phyloP scores from a whole-genome alignment of 495 filamentous ascomycete species.

The Astrothelium subdiscretum region DNA sequence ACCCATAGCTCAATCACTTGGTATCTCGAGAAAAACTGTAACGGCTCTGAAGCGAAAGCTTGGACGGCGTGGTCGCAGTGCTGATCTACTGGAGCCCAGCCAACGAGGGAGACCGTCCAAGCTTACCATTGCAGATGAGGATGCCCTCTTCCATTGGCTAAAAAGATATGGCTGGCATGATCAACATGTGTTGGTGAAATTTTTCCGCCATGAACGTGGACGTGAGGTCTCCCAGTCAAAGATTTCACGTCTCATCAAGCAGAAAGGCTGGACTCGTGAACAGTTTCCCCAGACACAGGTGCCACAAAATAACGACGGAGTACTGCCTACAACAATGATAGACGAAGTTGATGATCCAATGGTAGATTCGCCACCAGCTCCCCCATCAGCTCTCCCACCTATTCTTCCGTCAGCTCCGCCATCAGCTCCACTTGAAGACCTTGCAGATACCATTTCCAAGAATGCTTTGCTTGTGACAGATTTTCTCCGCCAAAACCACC shows the following conservation, averaged over 20 bases:
- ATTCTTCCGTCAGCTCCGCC: no score
- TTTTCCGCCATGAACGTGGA: neutral
- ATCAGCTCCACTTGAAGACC: neutral
- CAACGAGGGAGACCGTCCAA: neutral
- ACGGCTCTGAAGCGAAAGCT: neutral
- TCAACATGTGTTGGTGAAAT: neutral
- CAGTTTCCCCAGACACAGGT: neutral
- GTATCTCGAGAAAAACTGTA: neutral
- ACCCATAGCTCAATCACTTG: neutral
- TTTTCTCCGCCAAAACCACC: neutral
- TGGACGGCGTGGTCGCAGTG: neutral
- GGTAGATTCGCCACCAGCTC: neutral
- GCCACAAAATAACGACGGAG: neutral
- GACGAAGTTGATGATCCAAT: neutral
- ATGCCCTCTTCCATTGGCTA: neutral
- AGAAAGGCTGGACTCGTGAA: neutral
- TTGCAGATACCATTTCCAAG: neutral
- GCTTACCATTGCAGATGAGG: neutral
- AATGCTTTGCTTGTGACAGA: neutral
- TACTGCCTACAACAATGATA: neutral
- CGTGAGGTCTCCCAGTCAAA: neutral
- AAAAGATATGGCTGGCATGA: neutral
- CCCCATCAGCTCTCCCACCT: no score
- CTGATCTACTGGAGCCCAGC: neutral
- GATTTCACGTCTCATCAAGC: neutral